Evolutionary conservation across 148 eudicot species (phyloP).

Genomic region (Rheum nobile): DNA sequence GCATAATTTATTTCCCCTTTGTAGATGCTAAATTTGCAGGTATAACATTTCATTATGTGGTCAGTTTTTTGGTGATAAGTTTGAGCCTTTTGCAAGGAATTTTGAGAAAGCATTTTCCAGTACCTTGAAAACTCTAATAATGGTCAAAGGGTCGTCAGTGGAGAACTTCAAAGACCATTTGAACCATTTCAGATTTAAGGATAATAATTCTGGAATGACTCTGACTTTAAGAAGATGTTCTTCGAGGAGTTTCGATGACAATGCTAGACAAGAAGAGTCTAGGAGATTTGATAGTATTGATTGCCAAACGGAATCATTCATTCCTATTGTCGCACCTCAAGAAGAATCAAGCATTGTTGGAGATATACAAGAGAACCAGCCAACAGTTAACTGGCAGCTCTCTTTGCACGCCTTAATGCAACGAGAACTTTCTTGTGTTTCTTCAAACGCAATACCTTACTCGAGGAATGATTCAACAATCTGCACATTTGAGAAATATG

Average conservation of each 20-base stretch:
- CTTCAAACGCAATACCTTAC: no score
- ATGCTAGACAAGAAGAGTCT: background rate
- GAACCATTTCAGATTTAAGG: no score
- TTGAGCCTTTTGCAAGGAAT: no score
- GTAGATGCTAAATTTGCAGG: slow-evolving; percentile 3
- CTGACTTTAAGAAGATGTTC: background rate
- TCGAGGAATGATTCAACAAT: no score
- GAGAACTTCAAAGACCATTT: no score
- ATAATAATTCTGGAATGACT: no score
- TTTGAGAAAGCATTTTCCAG: slow-evolving; percentile 75
- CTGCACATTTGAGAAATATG: no score
- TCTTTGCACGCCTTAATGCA: no score
- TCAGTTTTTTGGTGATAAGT: slow-evolving; percentile 70
- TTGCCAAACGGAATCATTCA: background rate
- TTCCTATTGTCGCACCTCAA: background rate
- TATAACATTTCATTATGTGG: slow-evolving; percentile 14
- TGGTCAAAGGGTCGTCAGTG: slow-evolving; percentile 35
- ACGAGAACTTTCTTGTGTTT: no score
- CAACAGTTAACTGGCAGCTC: no score
- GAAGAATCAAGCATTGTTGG: slow-evolving; percentile 19
- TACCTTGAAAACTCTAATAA: slow-evolving; percentile 63
- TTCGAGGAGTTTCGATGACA: background rate
- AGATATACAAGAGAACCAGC: slow-evolving; percentile 32
- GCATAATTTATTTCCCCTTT: slow-evolving; percentile 2
- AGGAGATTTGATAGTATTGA: background rate